Base-by-base conservation (phyloP, 2,329 filamentous ascomycete species). In the Colletotrichum gloeosporioides region DNA sequence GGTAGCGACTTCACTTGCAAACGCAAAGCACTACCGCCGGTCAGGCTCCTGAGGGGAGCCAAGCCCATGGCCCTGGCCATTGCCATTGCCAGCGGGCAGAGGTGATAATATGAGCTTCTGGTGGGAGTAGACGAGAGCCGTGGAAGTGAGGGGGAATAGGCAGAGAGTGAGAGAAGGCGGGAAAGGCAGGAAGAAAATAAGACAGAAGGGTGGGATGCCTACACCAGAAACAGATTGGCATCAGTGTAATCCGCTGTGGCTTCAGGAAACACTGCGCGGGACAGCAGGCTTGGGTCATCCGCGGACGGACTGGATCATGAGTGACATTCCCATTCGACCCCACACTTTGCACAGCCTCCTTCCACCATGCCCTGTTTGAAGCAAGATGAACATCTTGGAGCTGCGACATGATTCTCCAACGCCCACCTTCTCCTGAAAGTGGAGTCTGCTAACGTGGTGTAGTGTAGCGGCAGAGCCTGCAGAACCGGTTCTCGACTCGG, bases 321-420 rank as follows among this genome's bases (percentile, higher is more conserved):
- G 66, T 74, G 75, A 71, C 66, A 77, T 62, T 73, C 59, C 49
- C 65, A 77, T 75, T 75, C 57, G 75, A 77, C 75, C 72, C 75
- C 75, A 77, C 75, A 77, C 75, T 70, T 75, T 75, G 72, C 75
- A 77, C 75, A 77, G 75, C 75, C 75, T 75, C 75, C 75, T 77
- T 77, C 44, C 49, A 67, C 71, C 75, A 75, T 75, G 75, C 71
- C 75, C 44, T 39, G 71, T 77, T 75, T 67, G 75, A 75, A 77
- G 66, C 75, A 77, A 75, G 75, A 77, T 75, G 75, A 70, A 75
- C 75, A 77, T 64, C 72, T 75, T 36, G 63, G 75, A 68, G 71
- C 75, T 73, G 64, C 73, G 49, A 65, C 70, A 65, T 49, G 31
- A 71, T 75, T 77, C 75, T 77, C 72, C 71, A 75, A 63, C 75